These are phyloP conservation scores for Fusarium praegraminearum DNA, from an alignment of 2,329 filamentous ascomycete species.

Conservation along the genomic window DNA sequence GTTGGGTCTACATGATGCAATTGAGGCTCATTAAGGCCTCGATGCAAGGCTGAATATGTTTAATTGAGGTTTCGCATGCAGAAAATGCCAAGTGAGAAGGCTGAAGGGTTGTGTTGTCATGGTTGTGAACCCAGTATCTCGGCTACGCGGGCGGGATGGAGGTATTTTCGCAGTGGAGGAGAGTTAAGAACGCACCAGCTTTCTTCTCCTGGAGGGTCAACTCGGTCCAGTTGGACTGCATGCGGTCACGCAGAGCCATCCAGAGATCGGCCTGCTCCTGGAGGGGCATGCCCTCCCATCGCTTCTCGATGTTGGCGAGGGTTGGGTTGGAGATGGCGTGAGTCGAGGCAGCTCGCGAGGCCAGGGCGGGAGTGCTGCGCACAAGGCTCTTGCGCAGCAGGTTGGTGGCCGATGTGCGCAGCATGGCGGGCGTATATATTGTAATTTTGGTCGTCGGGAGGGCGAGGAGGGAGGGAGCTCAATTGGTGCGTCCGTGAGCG, in stretches of 20 bases:
- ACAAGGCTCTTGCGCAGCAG: conserved; percentile 64
- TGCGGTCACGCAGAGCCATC: conserved; percentile 98
- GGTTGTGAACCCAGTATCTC: conserved; percentile 34
- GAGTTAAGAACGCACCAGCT: conserved; percentile 79
- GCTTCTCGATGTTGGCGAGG: conserved; percentile 97
- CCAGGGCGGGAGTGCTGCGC: conserved; percentile 61
- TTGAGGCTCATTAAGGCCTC: conserved; percentile 39
- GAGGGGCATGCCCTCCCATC: conserved; percentile 97
- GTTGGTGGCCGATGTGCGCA: conserved; percentile 66
- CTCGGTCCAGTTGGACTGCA: conserved; percentile 98
- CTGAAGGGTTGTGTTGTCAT: conserved; percentile 24
- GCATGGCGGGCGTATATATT: conserved; percentile 57
- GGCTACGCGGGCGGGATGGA: conserved; percentile 46
- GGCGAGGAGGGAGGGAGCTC: conserved; percentile 38
- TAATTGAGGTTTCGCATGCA: conserved; percentile 26
- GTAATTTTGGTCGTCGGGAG: conserved; percentile 27
- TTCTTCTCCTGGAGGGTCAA: conserved; percentile 98
- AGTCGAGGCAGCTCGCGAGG: conserved; percentile 71
- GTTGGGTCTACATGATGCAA: conserved; percentile 44
- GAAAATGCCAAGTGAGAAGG: conserved; percentile 31
- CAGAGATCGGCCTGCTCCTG: conserved; percentile 99
- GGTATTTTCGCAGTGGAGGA: conserved; percentile 51
- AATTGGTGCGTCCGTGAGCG: conserved; percentile 53
- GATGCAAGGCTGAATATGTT: conserved; percentile 39
- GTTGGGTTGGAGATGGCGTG: conserved; percentile 98